These are phyloP conservation scores for Mentha longifolia DNA, from an alignment of 257 asterid genomes.

Conservation along the genomic window DNA sequence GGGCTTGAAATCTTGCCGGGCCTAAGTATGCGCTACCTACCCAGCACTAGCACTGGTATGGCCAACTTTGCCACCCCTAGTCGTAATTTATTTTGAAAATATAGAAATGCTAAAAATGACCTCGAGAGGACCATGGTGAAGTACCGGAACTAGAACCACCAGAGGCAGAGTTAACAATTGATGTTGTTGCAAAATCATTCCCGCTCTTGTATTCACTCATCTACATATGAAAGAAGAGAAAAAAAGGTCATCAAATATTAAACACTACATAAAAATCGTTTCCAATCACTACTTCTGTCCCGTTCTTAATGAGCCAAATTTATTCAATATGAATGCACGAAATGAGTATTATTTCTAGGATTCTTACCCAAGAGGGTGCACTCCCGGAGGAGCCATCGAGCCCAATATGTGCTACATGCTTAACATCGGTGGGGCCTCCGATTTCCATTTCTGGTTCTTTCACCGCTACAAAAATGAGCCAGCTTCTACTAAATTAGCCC, in stretches of 20 bases:
- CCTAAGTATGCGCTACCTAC: too few species aligned
- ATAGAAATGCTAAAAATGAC: slow-evolving; percentile 27
- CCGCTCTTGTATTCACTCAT: slow-evolving; percentile 57
- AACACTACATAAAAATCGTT: too few species aligned
- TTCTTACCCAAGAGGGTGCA: slow-evolving; percentile 68
- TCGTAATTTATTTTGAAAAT: too few species aligned
- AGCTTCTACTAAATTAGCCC: too few species aligned
- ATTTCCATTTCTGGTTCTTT: slow-evolving; percentile 72
- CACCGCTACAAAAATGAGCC: slow-evolving; percentile 33
- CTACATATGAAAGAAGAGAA: slow-evolving; percentile 27
- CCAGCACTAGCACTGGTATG: too few species aligned
- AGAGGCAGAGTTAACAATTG: slow-evolving; percentile 65
- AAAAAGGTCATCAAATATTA: background rate
- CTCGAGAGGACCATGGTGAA: slow-evolving; percentile 90
- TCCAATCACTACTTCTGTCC: too few species aligned
- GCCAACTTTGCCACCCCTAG: too few species aligned
- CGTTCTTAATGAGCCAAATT: too few species aligned
- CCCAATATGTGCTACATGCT: slow-evolving; percentile 74
- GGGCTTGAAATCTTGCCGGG: too few species aligned
- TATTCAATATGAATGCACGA: too few species aligned
- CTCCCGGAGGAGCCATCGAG: slow-evolving; percentile 63
- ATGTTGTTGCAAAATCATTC: slow-evolving; percentile 50
- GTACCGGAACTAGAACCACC: slow-evolving; percentile 58
- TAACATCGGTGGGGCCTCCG: slow-evolving; percentile 75
- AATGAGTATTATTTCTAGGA: too few species aligned